Evolutionary conservation across 2,329 filamentous ascomycete species (phyloP), one percentile per base, ranked within the genome.

Genomic region (Alternaria sp.): DNA sequence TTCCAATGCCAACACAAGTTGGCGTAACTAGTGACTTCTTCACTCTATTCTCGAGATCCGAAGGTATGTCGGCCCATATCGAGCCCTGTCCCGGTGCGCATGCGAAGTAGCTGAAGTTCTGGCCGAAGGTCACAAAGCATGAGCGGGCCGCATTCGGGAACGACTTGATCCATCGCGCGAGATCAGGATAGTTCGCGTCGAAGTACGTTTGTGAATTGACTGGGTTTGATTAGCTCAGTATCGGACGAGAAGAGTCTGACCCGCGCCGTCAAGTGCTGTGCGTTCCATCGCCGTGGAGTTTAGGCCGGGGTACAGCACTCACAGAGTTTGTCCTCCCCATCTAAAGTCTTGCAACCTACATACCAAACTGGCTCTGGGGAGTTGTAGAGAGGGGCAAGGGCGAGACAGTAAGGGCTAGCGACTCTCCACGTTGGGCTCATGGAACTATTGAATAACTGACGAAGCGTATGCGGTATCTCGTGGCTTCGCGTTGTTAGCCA

Each of bases 321-420:
- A 76, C 74, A 73, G 31, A 75, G 71, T 64, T 75, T 77, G 13
- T 76, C 74, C 54, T 74, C 65, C n/a, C 72, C 72, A 37, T 61
- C 66, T 52, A 72, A 54, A 40, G 71, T 72, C 54, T 72, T 75
- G 41, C 68, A 72, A 13, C 71, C 72, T 10, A 73, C 66, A 61
- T 75, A 76, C 74, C 74, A 77, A 13, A 76, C 57, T 34, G 72
- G 68, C 56, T 75, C 74, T 14, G 66, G 62, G 1, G 60, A 61
- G 39, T 39, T 28, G 8, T 71, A 69, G 41, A 65, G 67, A 46
- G 73, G 73, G 10, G 72, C 74, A 51, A 77, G 71, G 14, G 68
- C 73, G 21, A 77, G 67, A 55, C 70, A 75, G 37, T 71, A 75
- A 5, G 73, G 73, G 44, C 75, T 73, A 14, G 66, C 65, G 24